These are phyloP conservation scores for Pulveroboletus sp. DNA, from an alignment of 768 basidiomycete genomes.

Conservation along the genomic window DNA sequence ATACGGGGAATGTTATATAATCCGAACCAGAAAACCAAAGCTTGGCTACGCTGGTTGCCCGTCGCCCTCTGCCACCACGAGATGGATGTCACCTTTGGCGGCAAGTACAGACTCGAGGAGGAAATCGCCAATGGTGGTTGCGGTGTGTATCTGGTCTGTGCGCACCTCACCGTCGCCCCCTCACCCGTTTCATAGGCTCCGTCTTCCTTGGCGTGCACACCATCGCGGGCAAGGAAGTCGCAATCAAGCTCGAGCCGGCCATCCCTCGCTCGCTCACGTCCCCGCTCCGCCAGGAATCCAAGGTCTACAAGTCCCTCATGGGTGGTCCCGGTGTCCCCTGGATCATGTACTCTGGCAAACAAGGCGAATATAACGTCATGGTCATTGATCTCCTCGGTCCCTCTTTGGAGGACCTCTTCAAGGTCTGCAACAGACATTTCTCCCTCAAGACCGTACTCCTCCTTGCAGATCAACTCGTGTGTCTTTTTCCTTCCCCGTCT, in stretches of 20 bases:
- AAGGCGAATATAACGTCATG: conserved; percentile 96
- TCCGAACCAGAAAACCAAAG: conserved; percentile 9
- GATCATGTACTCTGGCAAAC: conserved; percentile 87
- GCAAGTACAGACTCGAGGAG: conserved; percentile 74
- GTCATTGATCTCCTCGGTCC: conserved; percentile 96
- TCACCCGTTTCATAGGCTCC: conserved; percentile 44
- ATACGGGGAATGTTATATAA: conserved; percentile 24
- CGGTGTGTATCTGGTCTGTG: conserved; percentile 57
- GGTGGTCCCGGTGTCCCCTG: conserved; percentile 87
- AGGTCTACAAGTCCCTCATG: conserved; percentile 88
- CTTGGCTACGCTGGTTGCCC: not conserved
- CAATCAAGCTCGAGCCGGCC: conserved; percentile 77
- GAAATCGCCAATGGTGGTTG: conserved; percentile 80
- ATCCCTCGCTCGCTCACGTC: conserved; percentile 41
- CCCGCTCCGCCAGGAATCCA: conserved; percentile 82
- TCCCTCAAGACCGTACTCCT: conserved; percentile 91
- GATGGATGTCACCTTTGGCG: conserved; percentile 53
- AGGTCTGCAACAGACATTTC: conserved; percentile 88
- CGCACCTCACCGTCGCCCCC: conserved; percentile 2
- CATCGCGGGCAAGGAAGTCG: conserved; percentile 77
- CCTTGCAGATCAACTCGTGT: conserved; percentile 89
- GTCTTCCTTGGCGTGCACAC: conserved; percentile 78
- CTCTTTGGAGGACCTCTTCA: conserved; percentile 81
- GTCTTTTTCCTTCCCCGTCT: conserved; percentile 26
- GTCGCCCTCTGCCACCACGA: conserved; percentile 14